Base-by-base conservation (phyloP, 352 stramenopile species). In the Pythium utonaiense region DNA sequence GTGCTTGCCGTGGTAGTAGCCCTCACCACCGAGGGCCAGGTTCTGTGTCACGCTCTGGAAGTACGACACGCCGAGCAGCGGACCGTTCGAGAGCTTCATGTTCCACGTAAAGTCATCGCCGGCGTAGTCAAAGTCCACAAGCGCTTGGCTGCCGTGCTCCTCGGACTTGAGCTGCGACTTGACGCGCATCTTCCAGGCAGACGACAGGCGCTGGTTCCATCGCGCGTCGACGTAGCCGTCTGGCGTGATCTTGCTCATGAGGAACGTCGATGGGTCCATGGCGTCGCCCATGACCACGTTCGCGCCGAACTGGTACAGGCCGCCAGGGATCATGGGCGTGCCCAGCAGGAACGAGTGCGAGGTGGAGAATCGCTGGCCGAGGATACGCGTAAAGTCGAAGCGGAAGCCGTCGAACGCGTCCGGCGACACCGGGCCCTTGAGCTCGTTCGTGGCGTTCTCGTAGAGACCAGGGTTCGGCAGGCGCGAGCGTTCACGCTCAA, bases 1-100 rank as follows among this genome's bases (percentile, higher is more conserved):
- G 70, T 95, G 83, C 76, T 94, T 88, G 67, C 86, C 86, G 69
- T 93, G 83, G 71, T 93, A 96, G 64, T 96, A 95, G n/a, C 68
- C 82, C 57, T 96, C 86, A 13, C 84, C 88, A 38, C 86, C 86
- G 8, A 96, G 52, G 6, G 86, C 83, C 16, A 92, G 62, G 57
- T 93, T 73, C 52, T 80, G 77, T 45, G 86, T 95, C 60, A 95
- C 66, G 66, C 79, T 92, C 79, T 96, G 88, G 56, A 96, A 77
- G 73, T 96, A 96, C 64, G 78, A 91, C 42, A 90, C 77, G 22
- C 86, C 86, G 24, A 95, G 52, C 57, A 94, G 67, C n/a, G 86
- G 83, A 55, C 88, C 88, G 69, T 96, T 93, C 53, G 83, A 91
- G 52, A 93, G 34, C 80, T 96, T 96, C 74, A 95, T 83, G 79